Evolutionary conservation across 352 stramenopile genomes (phyloP).

Genomic region (Proteromonas lacertae): DNA sequence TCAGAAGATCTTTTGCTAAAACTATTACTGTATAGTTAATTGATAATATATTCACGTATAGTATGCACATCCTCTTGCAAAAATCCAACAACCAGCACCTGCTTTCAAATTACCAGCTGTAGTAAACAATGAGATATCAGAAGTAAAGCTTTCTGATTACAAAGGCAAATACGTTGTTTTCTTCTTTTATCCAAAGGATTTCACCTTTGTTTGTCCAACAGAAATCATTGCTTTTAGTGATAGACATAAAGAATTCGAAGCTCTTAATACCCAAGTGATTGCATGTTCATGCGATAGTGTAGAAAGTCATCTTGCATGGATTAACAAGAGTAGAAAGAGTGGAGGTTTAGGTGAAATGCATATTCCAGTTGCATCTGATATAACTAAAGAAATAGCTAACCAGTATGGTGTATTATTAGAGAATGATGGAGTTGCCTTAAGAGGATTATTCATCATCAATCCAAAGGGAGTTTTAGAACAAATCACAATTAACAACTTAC

Average conservation of each 20-base stretch:
- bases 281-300: background rate
- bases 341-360: conserved; percentile 46
- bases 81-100: background rate
- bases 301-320: background rate
- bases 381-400: conserved; percentile 33
- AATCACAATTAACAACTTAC: conserved; percentile 40
- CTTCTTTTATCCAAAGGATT: conserved; percentile 59
- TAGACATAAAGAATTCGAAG: conserved; percentile 27
- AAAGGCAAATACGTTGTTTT: conserved; percentile 48
- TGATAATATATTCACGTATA: too few relatives aligned
- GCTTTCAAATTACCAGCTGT: background rate
- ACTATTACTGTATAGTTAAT: too few relatives aligned
- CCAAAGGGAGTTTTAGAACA: conserved; percentile 12
- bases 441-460: conserved; percentile 56
- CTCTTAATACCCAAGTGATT: conserved; percentile 27
- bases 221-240: conserved; percentile 54
- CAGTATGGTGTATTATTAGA: conserved; percentile 39
- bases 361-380: conserved; percentile 45
- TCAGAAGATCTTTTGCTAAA: too few relatives aligned
- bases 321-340: conserved; percentile 29
- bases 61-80: too few relatives aligned
- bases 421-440: conserved; percentile 24
- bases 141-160: conserved; percentile 20
- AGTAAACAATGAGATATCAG: background rate
- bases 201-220: conserved; percentile 39